Conservation (phyloP, 495 filamentous ascomycete species). For the Aspergillus diversus region DNA sequence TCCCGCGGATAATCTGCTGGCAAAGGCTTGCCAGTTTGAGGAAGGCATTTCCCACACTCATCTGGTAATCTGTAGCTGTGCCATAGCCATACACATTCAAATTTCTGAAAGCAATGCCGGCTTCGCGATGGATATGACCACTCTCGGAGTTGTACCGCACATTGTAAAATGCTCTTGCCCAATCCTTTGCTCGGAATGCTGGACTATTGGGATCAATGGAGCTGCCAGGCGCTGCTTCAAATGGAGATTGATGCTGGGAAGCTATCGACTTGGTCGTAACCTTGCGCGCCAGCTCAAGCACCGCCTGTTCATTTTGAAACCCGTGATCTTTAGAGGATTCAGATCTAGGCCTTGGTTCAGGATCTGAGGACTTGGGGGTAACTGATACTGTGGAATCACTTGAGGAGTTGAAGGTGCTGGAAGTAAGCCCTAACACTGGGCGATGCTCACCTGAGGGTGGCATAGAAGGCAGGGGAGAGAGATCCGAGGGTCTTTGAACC, state of each 20-base stretch:
- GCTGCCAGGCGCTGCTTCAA: constrained; percentile 2
- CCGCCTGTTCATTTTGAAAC: background rate
- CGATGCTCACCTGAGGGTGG: too few relatives aligned
- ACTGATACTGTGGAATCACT: background rate
- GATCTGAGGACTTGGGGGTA: background rate
- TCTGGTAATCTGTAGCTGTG: constrained; percentile 75
- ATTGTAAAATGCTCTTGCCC: constrained; percentile 29
- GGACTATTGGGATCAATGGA: constrained; percentile 39
- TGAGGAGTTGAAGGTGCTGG: background rate
- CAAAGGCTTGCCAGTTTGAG: constrained; percentile 52
- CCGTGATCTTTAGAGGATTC: background rate
- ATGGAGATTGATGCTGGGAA: constrained; percentile 10
- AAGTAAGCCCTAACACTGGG: background rate
- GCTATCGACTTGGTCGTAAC: constrained; percentile 5
- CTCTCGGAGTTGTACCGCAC: constrained; percentile 16
- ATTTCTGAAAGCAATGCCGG: constrained; percentile 55
- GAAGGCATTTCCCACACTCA: constrained; percentile 69
- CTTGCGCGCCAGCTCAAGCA: constrained; percentile 12
- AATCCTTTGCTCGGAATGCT: constrained; percentile 38
- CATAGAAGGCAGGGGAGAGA: too few relatives aligned
- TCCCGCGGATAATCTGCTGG: constrained; percentile 41
- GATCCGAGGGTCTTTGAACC: too few relatives aligned
- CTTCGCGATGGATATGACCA: background rate
- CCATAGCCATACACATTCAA: constrained; percentile 69
- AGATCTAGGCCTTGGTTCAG: background rate